These are phyloP conservation scores for Fraxinus latifolia DNA, from an alignment of 305 asterid genomes.

Conservation along the genomic window DNA sequence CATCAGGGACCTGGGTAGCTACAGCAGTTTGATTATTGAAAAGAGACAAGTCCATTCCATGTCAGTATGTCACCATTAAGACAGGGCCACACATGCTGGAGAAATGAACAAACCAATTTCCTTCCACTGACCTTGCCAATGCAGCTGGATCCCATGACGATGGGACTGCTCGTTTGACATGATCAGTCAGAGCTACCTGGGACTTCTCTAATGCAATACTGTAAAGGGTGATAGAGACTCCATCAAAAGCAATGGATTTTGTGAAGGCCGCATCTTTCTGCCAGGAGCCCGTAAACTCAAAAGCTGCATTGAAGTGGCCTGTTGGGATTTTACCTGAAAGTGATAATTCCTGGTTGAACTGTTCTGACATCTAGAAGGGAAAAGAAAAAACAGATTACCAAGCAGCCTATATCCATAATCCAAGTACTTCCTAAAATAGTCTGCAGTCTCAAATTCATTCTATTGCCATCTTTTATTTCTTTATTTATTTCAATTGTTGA, in stretches of 20 bases:
- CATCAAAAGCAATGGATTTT: constrained; percentile 75
- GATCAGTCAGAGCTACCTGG: constrained; percentile 57
- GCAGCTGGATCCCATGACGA: constrained; percentile 88
- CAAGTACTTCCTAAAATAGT: constrained; percentile 1
- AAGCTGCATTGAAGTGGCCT: constrained; percentile 80
- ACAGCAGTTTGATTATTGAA: not conserved
- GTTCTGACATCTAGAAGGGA: constrained; percentile 71
- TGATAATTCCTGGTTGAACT: constrained; percentile 77
- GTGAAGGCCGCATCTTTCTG: constrained; percentile 86
- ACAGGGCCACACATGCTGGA: not conserved
- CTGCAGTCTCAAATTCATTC: constrained; percentile 1
- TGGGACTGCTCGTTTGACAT: constrained; percentile 72
- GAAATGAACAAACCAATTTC: not conserved
- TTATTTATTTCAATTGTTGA: not conserved
- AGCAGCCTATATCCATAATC: not conserved
- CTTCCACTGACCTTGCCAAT: constrained; percentile 54
- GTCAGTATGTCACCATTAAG: not conserved
- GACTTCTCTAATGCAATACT: constrained; percentile 74
- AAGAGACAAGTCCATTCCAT: not conserved
- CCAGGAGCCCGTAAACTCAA: constrained; percentile 73
- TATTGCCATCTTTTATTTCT: not conserved
- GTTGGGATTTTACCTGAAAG: constrained; percentile 76
- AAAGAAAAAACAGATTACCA: constrained; percentile 17
- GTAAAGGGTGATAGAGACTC: constrained; percentile 64
- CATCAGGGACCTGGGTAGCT: not conserved